Conservation (phyloP, 1,139 yeast species). For the Eremothecium sinecaudum region DNA sequence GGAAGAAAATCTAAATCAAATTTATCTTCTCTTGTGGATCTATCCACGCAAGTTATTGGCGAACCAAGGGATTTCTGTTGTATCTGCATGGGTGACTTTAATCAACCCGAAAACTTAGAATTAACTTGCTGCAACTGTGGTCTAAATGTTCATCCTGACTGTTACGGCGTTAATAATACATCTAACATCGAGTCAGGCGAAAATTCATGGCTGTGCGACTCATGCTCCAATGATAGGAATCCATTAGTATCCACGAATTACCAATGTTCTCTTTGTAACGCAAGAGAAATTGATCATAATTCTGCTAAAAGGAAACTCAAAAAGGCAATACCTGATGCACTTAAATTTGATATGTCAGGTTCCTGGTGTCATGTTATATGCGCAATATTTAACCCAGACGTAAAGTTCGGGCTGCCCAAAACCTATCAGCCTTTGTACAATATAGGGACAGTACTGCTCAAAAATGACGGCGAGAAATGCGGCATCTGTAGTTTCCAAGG, state of each 20-base stretch:
- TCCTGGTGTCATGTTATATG: conserved; percentile 80
- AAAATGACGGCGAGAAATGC: conserved; percentile 30
- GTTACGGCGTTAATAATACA: conserved; percentile 46
- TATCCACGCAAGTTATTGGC: background rate
- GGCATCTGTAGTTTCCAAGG: conserved; percentile 34
- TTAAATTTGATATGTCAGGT: conserved; percentile 61
- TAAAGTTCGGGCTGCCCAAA: conserved; percentile 36
- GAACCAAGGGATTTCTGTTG: conserved; percentile 37
- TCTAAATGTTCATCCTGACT: conserved; percentile 56
- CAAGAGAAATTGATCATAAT: conserved; percentile 42
- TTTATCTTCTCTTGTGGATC: background rate
- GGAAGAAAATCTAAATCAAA: conserved; percentile 5
- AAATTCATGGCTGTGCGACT: conserved; percentile 70
- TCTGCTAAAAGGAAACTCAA: conserved; percentile 37
- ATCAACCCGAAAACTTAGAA: conserved; percentile 32
- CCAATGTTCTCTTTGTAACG: conserved; percentile 58
- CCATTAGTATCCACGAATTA: conserved; percentile 53
- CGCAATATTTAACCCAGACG: conserved; percentile 45
- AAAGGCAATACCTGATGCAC: conserved; percentile 47
- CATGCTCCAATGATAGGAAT: conserved; percentile 61
- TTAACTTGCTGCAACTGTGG: conserved; percentile 61
- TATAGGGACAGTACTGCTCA: conserved; percentile 20
- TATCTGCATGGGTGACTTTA: conserved; percentile 44
- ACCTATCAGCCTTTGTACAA: conserved; percentile 40
- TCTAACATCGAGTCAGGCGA: conserved; percentile 2